phyloP scores from a whole-genome alignment of 2,329 filamentous ascomycete genomes.

The Talaromyces sp. region DNA sequence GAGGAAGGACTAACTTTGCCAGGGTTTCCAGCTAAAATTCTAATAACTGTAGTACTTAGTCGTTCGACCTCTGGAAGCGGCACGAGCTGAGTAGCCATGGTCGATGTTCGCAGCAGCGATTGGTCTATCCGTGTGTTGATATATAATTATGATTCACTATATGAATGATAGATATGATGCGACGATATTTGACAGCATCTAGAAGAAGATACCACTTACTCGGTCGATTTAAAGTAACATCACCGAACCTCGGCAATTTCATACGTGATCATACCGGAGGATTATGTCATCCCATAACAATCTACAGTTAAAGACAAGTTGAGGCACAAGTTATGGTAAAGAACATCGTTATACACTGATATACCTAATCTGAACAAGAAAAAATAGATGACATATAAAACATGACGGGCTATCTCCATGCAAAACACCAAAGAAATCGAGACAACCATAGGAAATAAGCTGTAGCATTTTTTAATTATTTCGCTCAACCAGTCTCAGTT shows the following conservation, averaged over 20 bases:
- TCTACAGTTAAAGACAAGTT: background rate
- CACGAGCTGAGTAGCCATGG: conserved; percentile 61
- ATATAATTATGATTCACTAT: background rate
- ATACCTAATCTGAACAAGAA: conserved; percentile 35
- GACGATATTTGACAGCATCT: background rate
- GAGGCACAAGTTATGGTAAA: background rate
- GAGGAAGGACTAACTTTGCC: conserved; percentile 59
- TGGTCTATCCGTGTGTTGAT: background rate
- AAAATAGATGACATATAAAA: conserved; percentile 28
- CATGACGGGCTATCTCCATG: conserved; percentile 40
- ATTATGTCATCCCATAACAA: conserved; percentile 16
- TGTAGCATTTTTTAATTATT: conserved; percentile 1
- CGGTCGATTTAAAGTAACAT: background rate
- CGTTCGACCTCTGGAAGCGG: conserved; percentile 70
- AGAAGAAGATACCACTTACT: too few species aligned
- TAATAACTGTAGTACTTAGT: conserved; percentile 72
- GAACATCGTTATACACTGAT: conserved; percentile 35
- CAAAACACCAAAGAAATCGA: conserved; percentile 25
- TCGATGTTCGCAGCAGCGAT: background rate
- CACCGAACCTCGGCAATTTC: conserved; percentile 21
- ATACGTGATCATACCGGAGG: conserved; percentile 11
- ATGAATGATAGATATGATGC: background rate
- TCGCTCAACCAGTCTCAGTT: background rate
- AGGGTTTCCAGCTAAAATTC: conserved; percentile 87
- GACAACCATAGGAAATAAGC: conserved; percentile 13